Evolutionary conservation across 129 eudicot genomes (phyloP), one percentile per base, ranked within the genome.

Genomic region (Calendula officinalis): DNA sequence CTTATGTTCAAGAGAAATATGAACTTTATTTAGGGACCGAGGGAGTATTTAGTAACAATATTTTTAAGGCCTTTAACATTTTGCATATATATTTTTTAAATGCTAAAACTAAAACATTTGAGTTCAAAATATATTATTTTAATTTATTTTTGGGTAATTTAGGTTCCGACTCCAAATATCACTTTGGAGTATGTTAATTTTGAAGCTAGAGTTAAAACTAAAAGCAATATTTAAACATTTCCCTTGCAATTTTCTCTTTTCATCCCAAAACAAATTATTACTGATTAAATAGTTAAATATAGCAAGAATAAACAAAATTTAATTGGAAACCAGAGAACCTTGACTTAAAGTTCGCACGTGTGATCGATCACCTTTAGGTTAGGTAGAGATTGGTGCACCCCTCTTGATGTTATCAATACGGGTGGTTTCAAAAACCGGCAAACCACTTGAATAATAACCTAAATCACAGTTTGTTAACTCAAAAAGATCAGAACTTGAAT

Each of bases 401-500:
- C 82, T 84, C 78, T 84, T 91, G 82, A 87, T 84, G 68, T 66
- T 80, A 53, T 84, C 94, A 75, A 91, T 73, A 61, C 80, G 77
- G 11, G 96, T 91, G 37, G 97, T 82, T 68, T 87, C 97, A 70
- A 87, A 91, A 58, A 91, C 95, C 13, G 97, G 94, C 75, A 91
- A 70, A 33, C 81, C 87, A 76, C 84, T 91, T 34, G 96, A 77
- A 62, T 64, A 87, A 42, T 67, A 87, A 74, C 90, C 94, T 67
- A 82, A 78, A 11, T 84, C 97, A 78, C 74, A 86, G 38, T 81
- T 83, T 70, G 82, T 87, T 62, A 91, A 67, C 82, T 91, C 96
- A 66, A 91, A 91, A 35, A 91, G 78, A 83, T 91, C 98, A 32
- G 98, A 91, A 55, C 98, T 94, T 67, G 99, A 88, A 78, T 94